Conservation (phyloP, 2,329 filamentous ascomycete species). For the Samsoniella hepiali region DNA sequence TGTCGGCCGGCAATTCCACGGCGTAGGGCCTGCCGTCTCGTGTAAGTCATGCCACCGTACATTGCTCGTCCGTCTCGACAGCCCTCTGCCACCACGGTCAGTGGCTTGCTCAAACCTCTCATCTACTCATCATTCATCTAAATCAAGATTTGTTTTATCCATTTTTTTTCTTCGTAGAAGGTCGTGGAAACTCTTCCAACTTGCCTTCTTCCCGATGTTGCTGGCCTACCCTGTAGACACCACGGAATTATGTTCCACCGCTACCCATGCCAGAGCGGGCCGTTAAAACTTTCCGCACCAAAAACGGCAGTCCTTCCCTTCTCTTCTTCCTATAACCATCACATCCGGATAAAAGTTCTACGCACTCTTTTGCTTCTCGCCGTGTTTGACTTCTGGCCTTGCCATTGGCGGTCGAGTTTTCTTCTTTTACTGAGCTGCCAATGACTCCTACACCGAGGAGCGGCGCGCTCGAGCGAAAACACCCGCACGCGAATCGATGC, state of each 20-base stretch:
- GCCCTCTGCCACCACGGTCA: too few relatives aligned
- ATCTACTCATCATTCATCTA: background rate
- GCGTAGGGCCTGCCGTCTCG: too few relatives aligned
- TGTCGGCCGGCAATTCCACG: too few relatives aligned
- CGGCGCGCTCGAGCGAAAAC: background rate
- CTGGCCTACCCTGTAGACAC: background rate
- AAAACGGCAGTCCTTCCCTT: background rate
- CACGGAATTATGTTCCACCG: conserved; percentile 14
- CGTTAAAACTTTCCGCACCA: conserved; percentile 1
- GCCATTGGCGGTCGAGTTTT: background rate
- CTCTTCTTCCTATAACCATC: background rate
- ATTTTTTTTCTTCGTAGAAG: background rate
- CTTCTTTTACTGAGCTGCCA: background rate
- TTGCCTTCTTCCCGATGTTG: background rate
- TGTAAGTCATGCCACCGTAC: too few relatives aligned
- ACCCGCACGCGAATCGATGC: background rate
- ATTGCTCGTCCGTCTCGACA: too few relatives aligned
- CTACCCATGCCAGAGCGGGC: background rate
- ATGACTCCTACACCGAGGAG: too few relatives aligned
- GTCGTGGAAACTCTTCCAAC: background rate
- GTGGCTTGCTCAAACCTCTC: background rate
- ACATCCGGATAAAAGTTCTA: background rate
- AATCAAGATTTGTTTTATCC: too few relatives aligned
- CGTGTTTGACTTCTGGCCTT: background rate
- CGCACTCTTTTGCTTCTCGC: background rate